Base-by-base conservation (phyloP, 202 grass and related monocot species). In the Zizania palustris region DNA sequence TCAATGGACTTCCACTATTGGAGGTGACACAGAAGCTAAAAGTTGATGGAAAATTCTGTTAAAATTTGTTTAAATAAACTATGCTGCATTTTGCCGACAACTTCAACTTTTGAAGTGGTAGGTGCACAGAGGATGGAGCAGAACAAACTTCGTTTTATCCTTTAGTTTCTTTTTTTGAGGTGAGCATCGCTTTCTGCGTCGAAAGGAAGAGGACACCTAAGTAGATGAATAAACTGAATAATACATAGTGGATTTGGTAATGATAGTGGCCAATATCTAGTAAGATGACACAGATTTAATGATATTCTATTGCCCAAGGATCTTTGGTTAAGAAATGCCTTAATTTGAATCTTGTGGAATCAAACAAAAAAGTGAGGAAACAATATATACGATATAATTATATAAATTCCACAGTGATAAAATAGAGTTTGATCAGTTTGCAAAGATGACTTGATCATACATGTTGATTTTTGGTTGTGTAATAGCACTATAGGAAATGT, bases 21-120 rank as follows among this genome's bases (percentile, higher is more conserved):
- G 59, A 59, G 20, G 45, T 60, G 14, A 60, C 22, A 21, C 51
- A 71, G 49, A 71, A 42, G 34, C 13, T 64, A 51, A 21, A 58
- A 75, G 41, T n/a, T 62, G 39, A 20, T 59, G 10, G 19, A 15
- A 12, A 65, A 22, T 51, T 72, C 9, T 57, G 67, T 72, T 20
- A 5, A 36, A 56, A 12, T 9, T 13, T 10, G 53, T 42, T 67
- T 67, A 5, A 63, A 56, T 38, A 49, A 77, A 77, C 37, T 36
- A 36, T 62, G 57, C 6, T 38, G 9, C 18, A 70, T 70, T 76
- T 42, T 49, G 69, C 58, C 38, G 60, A 46, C 10, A 63, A 71
- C 21, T 37, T 48, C 40, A 57, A 18, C 54, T 75, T 75, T 76
- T 81, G 45, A 45, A 63, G 11, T 75, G 84, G 63, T 80, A 6